These are phyloP conservation scores for Geranium brycei DNA, from an alignment of 345 rosid genomes.

Conservation along the genomic window DNA sequence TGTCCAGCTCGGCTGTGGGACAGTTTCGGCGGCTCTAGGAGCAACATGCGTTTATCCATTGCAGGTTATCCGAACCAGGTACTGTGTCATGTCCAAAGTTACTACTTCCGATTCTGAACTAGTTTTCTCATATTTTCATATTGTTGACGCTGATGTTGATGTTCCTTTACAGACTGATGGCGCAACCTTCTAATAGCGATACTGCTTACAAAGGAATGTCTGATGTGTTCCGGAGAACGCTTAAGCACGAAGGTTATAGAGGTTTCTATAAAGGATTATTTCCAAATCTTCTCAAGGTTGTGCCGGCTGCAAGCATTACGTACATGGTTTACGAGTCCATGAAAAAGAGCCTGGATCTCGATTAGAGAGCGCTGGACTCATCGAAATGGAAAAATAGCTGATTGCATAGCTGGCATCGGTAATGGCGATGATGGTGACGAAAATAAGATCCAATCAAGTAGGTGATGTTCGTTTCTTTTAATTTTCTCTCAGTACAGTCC, in stretches of 20 bases:
- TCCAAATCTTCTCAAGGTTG: constrained; percentile 68
- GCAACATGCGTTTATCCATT: constrained; percentile 93
- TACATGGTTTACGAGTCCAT: constrained; percentile 62
- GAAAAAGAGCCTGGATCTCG: constrained; percentile 70
- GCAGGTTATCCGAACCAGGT: constrained; percentile 93
- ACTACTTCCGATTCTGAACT: not conserved
- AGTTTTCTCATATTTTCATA: not conserved
- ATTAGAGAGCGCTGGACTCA: constrained; percentile 5
- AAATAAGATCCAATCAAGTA: not conserved
- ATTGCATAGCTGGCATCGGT: constrained; percentile 4
- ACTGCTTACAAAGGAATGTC: constrained; percentile 56
- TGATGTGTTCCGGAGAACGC: constrained; percentile 62
- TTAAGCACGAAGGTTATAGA: constrained; percentile 48
- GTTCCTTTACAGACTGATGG: constrained; percentile 60
- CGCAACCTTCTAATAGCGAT: constrained; percentile 36
- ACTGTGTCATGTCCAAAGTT: constrained; percentile 4
- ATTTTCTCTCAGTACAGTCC: too few species aligned
- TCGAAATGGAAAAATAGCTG: not conserved
- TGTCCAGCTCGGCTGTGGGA: constrained; percentile 78
- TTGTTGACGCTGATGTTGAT: not conserved
- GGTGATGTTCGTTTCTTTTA: not conserved
- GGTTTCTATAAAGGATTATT: constrained; percentile 79
- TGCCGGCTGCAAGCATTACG: constrained; percentile 43
- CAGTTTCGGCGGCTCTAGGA: constrained; percentile 74
- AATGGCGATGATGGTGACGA: not conserved